A percentile compares a stretch with the other conserved stretches of the same genome.
Evolutionary conservation across 2,329 filamentous ascomycete species (phyloP).

Genomic region (Lecanosticta acicola): DNA sequence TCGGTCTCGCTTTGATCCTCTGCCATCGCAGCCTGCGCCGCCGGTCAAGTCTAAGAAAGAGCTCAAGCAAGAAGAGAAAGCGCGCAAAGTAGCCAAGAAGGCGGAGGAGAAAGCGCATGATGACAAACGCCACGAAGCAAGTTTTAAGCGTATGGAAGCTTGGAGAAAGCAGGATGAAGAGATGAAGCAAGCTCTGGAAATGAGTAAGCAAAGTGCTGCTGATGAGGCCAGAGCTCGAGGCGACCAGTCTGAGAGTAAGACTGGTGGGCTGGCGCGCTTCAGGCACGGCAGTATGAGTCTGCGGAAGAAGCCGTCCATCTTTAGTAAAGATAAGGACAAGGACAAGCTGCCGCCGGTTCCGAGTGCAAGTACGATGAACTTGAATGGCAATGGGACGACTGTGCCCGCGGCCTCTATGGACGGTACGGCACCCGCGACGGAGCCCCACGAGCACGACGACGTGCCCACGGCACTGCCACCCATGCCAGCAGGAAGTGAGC

Average conservation of each 20-base stretch:
- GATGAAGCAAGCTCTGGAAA: constrained; percentile 57
- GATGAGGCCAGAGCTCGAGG: constrained; percentile 43
- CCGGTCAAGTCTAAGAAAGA: constrained; percentile 67
- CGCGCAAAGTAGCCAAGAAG: constrained; percentile 53
- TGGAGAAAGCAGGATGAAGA: constrained; percentile 58
- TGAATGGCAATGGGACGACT: not conserved
- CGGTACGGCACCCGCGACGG: constrained; percentile 1
- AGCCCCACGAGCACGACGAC: constrained; percentile 25
- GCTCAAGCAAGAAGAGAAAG: constrained; percentile 52
- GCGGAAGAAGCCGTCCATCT: constrained; percentile 57
- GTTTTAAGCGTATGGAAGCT: constrained; percentile 47
- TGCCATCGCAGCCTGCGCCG: constrained; percentile 27
- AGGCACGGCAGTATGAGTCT: constrained; percentile 68
- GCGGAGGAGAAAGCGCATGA: constrained; percentile 48
- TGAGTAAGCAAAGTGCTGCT: constrained; percentile 58
- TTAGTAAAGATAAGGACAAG: constrained; percentile 40
- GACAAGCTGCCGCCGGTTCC: constrained; percentile 24
- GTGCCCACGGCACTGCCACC: constrained; percentile 3
- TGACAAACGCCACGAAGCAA: constrained; percentile 30
- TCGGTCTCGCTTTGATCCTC: constrained; percentile 26
- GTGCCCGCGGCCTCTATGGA: constrained; percentile 1
- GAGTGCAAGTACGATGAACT: not conserved
- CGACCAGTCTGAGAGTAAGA: constrained; percentile 19
- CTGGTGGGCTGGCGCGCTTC: constrained; percentile 57
- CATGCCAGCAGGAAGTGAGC: not conserved